These are phyloP conservation scores for Pythium volutum DNA, from an alignment of 352 stramenopile genomes.

Conservation along the genomic window DNA sequence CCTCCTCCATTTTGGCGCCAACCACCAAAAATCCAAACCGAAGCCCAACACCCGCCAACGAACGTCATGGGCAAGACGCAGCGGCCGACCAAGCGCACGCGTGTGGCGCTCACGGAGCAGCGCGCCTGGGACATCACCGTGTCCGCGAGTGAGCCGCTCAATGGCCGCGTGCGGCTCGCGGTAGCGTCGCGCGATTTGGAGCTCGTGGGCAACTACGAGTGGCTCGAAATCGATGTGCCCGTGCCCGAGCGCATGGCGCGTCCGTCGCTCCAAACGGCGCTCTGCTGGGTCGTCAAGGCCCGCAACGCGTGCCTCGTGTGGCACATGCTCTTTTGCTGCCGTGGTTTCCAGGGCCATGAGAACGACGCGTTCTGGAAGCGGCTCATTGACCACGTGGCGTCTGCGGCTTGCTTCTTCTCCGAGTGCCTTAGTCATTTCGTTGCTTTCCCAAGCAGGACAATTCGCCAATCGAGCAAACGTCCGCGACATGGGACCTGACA, in stretches of 20 bases:
- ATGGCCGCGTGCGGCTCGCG: background rate
- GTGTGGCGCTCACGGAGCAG: background rate
- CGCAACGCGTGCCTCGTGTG: constrained; percentile 2
- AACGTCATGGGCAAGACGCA: too few relatives aligned
- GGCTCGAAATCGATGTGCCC: constrained; percentile 2
- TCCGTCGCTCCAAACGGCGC: background rate
- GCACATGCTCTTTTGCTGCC: constrained; percentile 1
- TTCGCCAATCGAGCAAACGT: too few relatives aligned
- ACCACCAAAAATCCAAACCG: too few relatives aligned
- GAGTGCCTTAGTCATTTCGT: too few relatives aligned
- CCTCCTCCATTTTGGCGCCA: too few relatives aligned
- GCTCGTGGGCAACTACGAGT: constrained; percentile 1
- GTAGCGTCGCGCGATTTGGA: background rate
- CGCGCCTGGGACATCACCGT: constrained; percentile 1
- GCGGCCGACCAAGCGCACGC: too few relatives aligned
- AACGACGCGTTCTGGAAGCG: constrained; percentile 11
- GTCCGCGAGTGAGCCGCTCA: background rate
- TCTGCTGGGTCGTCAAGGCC: background rate
- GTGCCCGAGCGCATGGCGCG: background rate
- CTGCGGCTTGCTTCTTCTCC: too few relatives aligned
- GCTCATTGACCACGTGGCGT: background rate
- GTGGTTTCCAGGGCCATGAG: constrained; percentile 5
- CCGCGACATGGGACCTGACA: too few relatives aligned
- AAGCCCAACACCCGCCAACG: too few relatives aligned
- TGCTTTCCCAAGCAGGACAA: too few relatives aligned